phyloP scores from a whole-genome alignment of 768 basidiomycete genomes.

The Lanmaoa rubissima region DNA sequence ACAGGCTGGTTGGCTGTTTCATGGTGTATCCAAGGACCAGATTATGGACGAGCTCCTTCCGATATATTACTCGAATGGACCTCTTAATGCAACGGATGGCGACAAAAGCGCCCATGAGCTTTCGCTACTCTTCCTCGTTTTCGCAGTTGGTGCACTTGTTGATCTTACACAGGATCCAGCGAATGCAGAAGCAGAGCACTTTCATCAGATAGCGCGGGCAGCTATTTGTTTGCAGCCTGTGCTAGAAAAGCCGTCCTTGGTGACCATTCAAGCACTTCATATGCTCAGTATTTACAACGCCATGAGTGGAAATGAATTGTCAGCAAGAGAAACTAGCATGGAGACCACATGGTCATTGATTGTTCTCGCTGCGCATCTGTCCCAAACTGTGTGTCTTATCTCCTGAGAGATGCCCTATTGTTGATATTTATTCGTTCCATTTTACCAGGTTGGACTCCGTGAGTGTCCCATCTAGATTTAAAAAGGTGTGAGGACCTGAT shows the following conservation, averaged over 20 bases:
- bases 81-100: constrained; percentile 31
- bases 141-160: constrained; percentile 54
- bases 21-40: constrained; percentile 45
- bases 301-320: constrained; percentile 62
- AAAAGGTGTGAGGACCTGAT: constrained; percentile 10
- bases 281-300: constrained; percentile 68
- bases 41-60: constrained; percentile 42
- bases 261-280: constrained; percentile 69
- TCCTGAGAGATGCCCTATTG: not conserved
- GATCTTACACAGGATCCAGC: constrained; percentile 31
- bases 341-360: constrained; percentile 70
- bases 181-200: constrained; percentile 55
- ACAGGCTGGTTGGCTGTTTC: constrained; percentile 53
- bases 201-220: constrained; percentile 61
- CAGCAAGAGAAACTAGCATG: constrained; percentile 61
- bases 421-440: constrained; percentile 16
- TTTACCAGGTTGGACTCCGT: constrained; percentile 65
- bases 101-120: constrained; percentile 48
- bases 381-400: constrained; percentile 53
- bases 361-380: constrained; percentile 61
- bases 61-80: constrained; percentile 36
- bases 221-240: constrained; percentile 67
- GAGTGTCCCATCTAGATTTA: constrained; percentile 31
- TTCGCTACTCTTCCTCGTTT: constrained; percentile 45
- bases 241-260: constrained; percentile 66